A percentile compares a stretch with the other conserved stretches of the same genome.
Evolutionary conservation across 495 filamentous ascomycete genomes (phyloP).

Genomic region (Penicillium lagena): DNA sequence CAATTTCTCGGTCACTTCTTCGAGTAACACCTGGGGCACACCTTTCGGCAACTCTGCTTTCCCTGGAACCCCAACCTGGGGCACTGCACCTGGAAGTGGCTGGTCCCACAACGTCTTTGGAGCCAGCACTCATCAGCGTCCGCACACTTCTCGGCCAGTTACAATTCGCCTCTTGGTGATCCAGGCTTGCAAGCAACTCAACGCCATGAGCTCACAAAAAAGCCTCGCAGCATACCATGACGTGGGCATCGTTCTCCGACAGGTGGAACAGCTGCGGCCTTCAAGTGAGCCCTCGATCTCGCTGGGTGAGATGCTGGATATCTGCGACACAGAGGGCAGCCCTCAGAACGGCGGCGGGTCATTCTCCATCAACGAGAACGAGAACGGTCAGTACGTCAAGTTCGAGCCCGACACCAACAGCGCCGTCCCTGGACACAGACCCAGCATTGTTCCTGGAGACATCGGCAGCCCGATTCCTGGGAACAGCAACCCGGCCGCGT

Average conservation of each 20-base stretch:
- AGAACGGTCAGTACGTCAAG: constrained; percentile 49
- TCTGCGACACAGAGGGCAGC: constrained; percentile 89
- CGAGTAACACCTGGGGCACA: constrained; percentile 30
- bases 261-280: constrained; percentile 55
- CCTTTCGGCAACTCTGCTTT: constrained; percentile 39
- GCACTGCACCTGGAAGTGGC: constrained; percentile 39
- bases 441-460: constrained; percentile 40
- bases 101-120: constrained; percentile 51
- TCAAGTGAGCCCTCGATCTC: constrained; percentile 51
- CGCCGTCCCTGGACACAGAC: constrained; percentile 30
- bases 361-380: constrained; percentile 58
- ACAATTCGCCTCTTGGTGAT: constrained; percentile 53
- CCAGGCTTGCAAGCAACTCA: constrained; percentile 53
- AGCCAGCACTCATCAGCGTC: constrained; percentile 34
- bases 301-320: constrained; percentile 72
- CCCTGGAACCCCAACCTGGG: constrained; percentile 36
- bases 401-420: constrained; percentile 51
- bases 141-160: constrained; percentile 45
- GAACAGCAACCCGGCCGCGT: constrained; percentile 32
- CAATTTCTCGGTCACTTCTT: constrained; percentile 26
- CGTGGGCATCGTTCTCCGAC: constrained; percentile 56
- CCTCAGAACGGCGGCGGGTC: constrained; percentile 80
- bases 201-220: constrained; percentile 28
- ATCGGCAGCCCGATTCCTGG: constrained; percentile 44
- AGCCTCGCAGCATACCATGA: constrained; percentile 53